These are phyloP conservation scores for Loxodes magnus DNA, from an alignment of 73 alveolate species.

Conservation along the genomic window DNA sequence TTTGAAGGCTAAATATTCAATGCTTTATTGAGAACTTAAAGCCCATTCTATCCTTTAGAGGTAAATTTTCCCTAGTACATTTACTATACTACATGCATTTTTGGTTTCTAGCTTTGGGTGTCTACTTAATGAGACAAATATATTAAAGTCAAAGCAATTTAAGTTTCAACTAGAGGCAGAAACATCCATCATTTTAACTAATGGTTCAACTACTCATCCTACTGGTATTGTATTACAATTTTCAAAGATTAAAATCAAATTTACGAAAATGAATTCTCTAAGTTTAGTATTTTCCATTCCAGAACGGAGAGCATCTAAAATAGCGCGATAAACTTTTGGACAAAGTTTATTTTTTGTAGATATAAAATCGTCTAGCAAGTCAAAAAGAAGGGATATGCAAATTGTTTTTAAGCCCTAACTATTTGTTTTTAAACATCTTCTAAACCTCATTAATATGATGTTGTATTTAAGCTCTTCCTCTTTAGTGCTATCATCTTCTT, in stretches of 20 bases:
- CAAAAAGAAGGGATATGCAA: conserved; percentile 24
- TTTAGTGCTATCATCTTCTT: conserved; percentile 5
- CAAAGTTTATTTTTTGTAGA: conserved; percentile 60
- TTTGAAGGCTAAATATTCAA: conserved; percentile 13
- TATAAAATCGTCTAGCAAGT: conserved; percentile 34
- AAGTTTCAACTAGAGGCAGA: conserved; percentile 18
- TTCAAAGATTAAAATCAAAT: conserved; percentile 49
- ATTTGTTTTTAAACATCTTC: conserved; percentile 38
- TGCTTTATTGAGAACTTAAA: conserved; percentile 9
- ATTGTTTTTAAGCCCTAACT: conserved; percentile 7
- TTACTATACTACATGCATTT: conserved; percentile 56
- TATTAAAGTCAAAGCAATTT: conserved; percentile 49
- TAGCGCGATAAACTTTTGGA: conserved; percentile 67
- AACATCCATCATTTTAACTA: conserved; percentile 58
- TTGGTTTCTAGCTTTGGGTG: conserved; percentile 58
- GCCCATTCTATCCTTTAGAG: conserved; percentile 26
- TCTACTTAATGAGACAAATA: conserved; percentile 48
- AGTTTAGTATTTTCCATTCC: conserved; percentile 50
- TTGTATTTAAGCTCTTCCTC: conserved; percentile 10
- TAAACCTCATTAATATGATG: conserved; percentile 19
- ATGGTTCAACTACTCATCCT: conserved; percentile 74
- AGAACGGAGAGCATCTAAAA: conserved; percentile 61
- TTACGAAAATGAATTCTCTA: conserved; percentile 61
- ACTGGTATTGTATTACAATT: conserved; percentile 63
- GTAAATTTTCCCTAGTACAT: conserved; percentile 52